Percentiles rank a stretch among this genome's conserved stretches.
phyloP scores from a whole-genome alignment of 2,329 filamentous ascomycete genomes.

The Ceratocystis albifundus region DNA sequence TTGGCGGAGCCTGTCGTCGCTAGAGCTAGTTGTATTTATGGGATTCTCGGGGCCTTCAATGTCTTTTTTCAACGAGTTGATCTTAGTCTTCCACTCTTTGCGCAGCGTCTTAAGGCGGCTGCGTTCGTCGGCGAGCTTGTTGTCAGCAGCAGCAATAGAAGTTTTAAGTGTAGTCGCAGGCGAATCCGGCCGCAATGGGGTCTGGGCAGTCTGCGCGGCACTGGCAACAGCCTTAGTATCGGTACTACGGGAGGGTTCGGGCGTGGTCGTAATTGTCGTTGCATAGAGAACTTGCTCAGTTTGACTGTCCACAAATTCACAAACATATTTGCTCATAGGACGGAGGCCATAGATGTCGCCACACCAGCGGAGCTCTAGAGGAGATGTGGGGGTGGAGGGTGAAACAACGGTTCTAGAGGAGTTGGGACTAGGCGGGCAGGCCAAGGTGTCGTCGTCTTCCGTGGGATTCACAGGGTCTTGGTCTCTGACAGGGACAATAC shows the following conservation, averaged over 20 bases:
- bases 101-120: constrained; percentile 57
- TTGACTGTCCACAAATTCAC: constrained; percentile 60
- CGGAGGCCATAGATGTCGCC: constrained; percentile 60
- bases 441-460: constrained; percentile 26
- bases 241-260: constrained; percentile 34
- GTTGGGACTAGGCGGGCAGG: background rate
- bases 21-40: constrained; percentile 56
- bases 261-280: constrained; percentile 56
- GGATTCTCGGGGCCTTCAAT: constrained; percentile 57
- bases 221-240: constrained; percentile 27
- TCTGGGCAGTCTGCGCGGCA: constrained; percentile 34
- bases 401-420: background rate
- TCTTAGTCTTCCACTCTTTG: constrained; percentile 61
- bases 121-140: constrained; percentile 58
- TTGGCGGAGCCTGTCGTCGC: constrained; percentile 64
- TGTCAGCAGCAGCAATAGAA: constrained; percentile 60
- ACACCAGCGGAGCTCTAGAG: constrained; percentile 48
- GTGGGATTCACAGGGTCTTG: constrained; percentile 13
- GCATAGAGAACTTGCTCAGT: constrained; percentile 58
- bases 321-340: constrained; percentile 64
- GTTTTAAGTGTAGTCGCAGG: constrained; percentile 66
- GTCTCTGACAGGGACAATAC: constrained; percentile 46
- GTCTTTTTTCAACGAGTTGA: constrained; percentile 58
- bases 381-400: constrained; percentile 25
- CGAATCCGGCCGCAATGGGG: constrained; percentile 59